Conservation (phyloP, 1,284 basidiomycete species). For the Rhodotorula sp. region DNA sequence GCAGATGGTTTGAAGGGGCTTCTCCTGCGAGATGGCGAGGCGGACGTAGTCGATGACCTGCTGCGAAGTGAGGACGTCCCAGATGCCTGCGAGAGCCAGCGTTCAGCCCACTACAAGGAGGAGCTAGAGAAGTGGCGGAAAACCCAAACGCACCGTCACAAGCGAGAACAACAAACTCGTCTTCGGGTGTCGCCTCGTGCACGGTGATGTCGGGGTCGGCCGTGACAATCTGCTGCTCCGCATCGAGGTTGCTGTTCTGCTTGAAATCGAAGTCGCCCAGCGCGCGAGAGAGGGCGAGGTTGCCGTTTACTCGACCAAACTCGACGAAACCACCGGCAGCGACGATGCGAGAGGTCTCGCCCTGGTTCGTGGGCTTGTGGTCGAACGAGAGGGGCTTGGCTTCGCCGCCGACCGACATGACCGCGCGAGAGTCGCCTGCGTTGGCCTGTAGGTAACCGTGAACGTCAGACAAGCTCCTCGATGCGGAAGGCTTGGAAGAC, state of each 20-base stretch:
- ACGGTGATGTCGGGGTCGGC: slow-evolving; percentile 86
- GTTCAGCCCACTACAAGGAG: not conserved
- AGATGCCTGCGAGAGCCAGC: slow-evolving; percentile 69
- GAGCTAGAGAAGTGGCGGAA: not conserved
- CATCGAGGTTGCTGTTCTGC: slow-evolving; percentile 75
- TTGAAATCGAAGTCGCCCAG: slow-evolving; percentile 99
- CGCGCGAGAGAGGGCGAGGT: slow-evolving; percentile 90
- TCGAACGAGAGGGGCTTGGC: slow-evolving; percentile 88
- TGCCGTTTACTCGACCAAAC: slow-evolving; percentile 96
- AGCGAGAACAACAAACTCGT: slow-evolving; percentile 93
- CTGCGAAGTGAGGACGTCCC: slow-evolving; percentile 95
- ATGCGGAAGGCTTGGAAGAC: slow-evolving; percentile 42
- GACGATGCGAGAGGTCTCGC: slow-evolving; percentile 81
- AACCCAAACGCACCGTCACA: slow-evolving; percentile 74
- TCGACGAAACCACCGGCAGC: slow-evolving; percentile 97
- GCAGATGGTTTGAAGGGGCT: slow-evolving; percentile 74
- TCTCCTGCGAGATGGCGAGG: slow-evolving; percentile 75
- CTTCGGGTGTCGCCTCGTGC: slow-evolving; percentile 79
- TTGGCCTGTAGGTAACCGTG: slow-evolving; percentile 67
- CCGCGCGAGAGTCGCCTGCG: slow-evolving; percentile 92
- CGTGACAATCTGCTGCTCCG: slow-evolving; percentile 94
- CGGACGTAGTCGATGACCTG: slow-evolving; percentile 89
- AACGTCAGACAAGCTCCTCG: too few species aligned
- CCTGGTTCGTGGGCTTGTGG: slow-evolving; percentile 89
- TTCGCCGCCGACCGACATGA: slow-evolving; percentile 80